A percentile compares a stretch with the other conserved stretches of the same genome.
Evolutionary conservation across 2,329 filamentous ascomycete species (phyloP).

Genomic region (Ambrosiella beaveri): DNA sequence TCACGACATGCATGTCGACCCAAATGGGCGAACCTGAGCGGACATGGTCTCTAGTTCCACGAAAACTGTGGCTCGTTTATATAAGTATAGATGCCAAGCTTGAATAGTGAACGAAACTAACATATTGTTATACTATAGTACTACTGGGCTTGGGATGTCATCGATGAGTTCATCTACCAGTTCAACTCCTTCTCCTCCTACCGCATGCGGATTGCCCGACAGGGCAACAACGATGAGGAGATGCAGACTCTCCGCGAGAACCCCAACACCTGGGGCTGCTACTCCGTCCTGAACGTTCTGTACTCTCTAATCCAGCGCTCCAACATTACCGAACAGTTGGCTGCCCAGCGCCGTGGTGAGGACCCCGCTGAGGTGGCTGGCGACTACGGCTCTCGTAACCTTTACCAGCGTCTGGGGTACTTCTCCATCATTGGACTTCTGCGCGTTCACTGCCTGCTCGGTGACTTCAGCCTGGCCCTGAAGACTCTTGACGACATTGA

Average conservation of each 20-base stretch:
- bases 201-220: constrained; percentile 74
- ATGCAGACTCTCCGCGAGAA: constrained; percentile 82
- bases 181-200: constrained; percentile 99
- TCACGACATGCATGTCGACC: background rate
- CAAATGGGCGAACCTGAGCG: background rate
- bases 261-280: constrained; percentile 98
- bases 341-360: constrained; percentile 84
- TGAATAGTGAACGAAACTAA: background rate
- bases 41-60: too few species aligned
- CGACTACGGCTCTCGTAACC: constrained; percentile 82
- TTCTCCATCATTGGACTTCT: constrained; percentile 97
- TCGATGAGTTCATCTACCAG: constrained; percentile 99
- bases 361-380: constrained; percentile 76
- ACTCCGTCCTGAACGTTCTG: constrained; percentile 96
- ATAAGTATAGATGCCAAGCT: background rate
- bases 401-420: constrained; percentile 97
- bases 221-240: constrained; percentile 78
- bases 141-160: constrained; percentile 99
- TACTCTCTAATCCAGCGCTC: constrained; percentile 98
- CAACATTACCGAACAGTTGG: constrained; percentile 94
- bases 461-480: constrained; percentile 92
- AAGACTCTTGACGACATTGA: constrained; percentile 99
- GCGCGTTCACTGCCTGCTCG: constrained; percentile 86
- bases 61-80: too few species aligned
- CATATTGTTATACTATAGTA: constrained; percentile 39